Percentiles rank a stretch among this genome's conserved stretches.
phyloP scores from a whole-genome alignment of 441 rosid genomes.

The Jatropha multifida region DNA sequence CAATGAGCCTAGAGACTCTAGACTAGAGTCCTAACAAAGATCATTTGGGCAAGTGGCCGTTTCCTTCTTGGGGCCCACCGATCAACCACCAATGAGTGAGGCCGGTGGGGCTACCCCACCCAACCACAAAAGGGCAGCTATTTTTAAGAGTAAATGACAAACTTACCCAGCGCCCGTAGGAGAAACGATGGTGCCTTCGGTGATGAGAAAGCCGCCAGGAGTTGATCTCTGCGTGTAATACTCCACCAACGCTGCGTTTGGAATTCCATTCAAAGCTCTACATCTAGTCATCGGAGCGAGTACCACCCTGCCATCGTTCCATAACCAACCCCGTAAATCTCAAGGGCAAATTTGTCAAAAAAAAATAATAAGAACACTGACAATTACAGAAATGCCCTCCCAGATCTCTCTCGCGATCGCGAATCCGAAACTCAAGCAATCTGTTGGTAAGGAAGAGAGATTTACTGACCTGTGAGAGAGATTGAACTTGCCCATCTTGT shows the following conservation, averaged over 20 bases:
- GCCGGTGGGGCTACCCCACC: neutral
- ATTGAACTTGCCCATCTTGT: slow-evolving; percentile 68
- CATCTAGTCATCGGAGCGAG: slow-evolving; percentile 93
- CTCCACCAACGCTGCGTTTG: slow-evolving; percentile 54
- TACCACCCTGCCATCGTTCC: slow-evolving; percentile 55
- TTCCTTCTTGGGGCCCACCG: neutral
- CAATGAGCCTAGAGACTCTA: neutral
- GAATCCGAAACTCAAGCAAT: neutral
- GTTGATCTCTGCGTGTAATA: slow-evolving; percentile 82
- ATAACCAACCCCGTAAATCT: slow-evolving; percentile 13
- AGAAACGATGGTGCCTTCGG: slow-evolving; percentile 72
- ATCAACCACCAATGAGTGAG: neutral
- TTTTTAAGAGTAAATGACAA: slow-evolving; percentile 14
- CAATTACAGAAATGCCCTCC: slow-evolving; percentile 16
- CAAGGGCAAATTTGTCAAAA: slow-evolving; percentile 6
- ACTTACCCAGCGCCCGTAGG: slow-evolving; percentile 66
- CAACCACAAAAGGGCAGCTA: neutral
- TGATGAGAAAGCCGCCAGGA: slow-evolving; percentile 73
- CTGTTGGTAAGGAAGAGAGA: neutral
- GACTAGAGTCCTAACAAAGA: too few relatives aligned
- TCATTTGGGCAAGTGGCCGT: neutral
- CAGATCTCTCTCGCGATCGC: neutral
- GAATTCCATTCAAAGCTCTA: slow-evolving; percentile 73
- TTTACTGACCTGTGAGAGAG: slow-evolving; percentile 67
- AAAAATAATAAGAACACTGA: neutral